Percentiles rank a stretch among this genome's conserved stretches.
Conservation (phyloP, 305 asterid genomes). For the Fraxinus latifolia region DNA sequence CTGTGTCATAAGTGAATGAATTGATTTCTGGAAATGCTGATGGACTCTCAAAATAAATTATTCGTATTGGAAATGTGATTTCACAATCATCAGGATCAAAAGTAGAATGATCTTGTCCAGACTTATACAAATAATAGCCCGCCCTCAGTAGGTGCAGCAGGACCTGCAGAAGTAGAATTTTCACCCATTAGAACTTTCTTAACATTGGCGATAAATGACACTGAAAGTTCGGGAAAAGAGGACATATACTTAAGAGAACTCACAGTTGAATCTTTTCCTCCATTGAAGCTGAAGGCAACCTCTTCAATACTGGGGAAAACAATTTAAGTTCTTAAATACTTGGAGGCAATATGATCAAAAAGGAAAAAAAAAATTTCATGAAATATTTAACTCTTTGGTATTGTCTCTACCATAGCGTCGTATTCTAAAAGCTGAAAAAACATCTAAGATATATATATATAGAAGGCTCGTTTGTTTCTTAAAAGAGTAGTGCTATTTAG, state of each 20-base stretch:
- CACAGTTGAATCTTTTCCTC: slow-evolving; percentile 94
- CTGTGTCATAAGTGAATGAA: slow-evolving; percentile 79
- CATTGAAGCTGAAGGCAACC: slow-evolving; percentile 93
- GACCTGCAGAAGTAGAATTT: slow-evolving; percentile 45
- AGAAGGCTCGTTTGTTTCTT: slow-evolving; percentile 12
- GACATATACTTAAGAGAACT: slow-evolving; percentile 30
- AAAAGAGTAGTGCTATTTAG: not conserved
- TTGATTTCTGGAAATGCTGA: slow-evolving; percentile 90
- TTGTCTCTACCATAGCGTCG: not conserved
- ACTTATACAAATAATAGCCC: slow-evolving; percentile 69
- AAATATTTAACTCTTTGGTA: not conserved
- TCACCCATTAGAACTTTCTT: slow-evolving; percentile 12
- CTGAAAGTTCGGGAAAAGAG: not conserved
- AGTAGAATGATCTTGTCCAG: slow-evolving; percentile 29
- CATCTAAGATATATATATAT: not conserved
- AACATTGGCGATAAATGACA: not conserved
- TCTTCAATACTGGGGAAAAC: slow-evolving; percentile 62
- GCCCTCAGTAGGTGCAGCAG: slow-evolving; percentile 84
- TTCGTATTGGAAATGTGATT: slow-evolving; percentile 57
- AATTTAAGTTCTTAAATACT: slow-evolving; percentile 17
- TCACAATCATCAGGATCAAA: slow-evolving; percentile 42
- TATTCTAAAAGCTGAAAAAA: not conserved
- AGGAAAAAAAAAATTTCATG: slow-evolving; percentile 4
- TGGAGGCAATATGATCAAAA: not conserved
- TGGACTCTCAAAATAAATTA: slow-evolving; percentile 79